A percentile compares a stretch with the other conserved stretches of the same genome.
Conservation (phyloP, 495 filamentous ascomycete species). For the Aspergillus leporis region DNA sequence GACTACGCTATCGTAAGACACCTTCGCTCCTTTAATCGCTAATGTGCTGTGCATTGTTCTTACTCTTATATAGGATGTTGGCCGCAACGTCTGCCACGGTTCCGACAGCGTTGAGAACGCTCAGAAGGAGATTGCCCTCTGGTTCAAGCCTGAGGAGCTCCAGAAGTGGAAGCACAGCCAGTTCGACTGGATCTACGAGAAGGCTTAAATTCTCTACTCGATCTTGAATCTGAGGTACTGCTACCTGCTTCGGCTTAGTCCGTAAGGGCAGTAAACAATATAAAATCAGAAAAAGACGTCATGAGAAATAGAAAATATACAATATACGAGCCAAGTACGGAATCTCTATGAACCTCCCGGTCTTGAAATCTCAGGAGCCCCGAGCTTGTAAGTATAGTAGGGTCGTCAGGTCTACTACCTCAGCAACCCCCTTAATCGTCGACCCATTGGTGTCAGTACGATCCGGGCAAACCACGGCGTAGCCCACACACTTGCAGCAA, state of each 20-base stretch:
- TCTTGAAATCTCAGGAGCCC: neutral
- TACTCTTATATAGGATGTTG: conserved; percentile 64
- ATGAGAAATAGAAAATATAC: conserved; percentile 35
- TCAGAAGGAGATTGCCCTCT: conserved; percentile 98
- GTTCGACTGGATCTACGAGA: conserved; percentile 96
- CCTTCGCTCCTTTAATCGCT: neutral
- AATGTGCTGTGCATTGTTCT: conserved; percentile 2
- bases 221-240: conserved; percentile 22
- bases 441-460: conserved; percentile 52
- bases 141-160: conserved; percentile 88
- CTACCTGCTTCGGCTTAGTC: conserved; percentile 15
- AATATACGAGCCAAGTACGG: conserved; percentile 11
- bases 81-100: conserved; percentile 99
- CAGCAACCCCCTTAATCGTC: conserved; percentile 39
- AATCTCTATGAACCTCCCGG: neutral
- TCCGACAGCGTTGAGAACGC: conserved; percentile 97
- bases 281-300: conserved; percentile 18
- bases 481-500: conserved; percentile 77
- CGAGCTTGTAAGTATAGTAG: neutral
- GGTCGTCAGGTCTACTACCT: conserved; percentile 19
- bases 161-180: conserved; percentile 75
- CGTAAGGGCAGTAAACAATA: conserved; percentile 26
- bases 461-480: conserved; percentile 92
- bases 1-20: conserved; percentile 65
- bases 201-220: conserved; percentile 49